Percentiles rank a stretch among this genome's conserved stretches.
phyloP scores from a whole-genome alignment of 441 rosid species.

The Mallotus japonicus region DNA sequence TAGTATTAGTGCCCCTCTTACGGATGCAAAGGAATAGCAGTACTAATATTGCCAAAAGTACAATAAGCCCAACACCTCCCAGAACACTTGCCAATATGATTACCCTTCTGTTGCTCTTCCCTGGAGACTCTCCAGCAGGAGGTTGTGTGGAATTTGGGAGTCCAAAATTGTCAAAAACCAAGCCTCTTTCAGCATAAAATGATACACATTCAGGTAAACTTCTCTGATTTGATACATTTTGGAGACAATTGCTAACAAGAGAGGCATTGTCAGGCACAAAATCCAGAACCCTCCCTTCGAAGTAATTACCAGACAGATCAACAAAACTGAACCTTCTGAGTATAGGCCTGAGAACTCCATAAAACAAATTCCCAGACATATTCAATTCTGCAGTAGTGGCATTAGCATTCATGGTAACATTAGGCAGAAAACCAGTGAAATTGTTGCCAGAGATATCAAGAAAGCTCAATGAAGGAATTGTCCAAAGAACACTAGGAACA shows the following conservation, averaged over 20 bases:
- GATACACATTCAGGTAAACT: conserved; percentile 47
- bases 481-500: conserved; percentile 54
- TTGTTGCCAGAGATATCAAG: conserved; percentile 78
- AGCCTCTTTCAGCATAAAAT: conserved; percentile 58
- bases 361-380: conserved; percentile 69
- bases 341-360: conserved; percentile 54
- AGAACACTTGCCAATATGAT: conserved; percentile 62
- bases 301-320: conserved; percentile 76
- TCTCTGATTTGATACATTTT: conserved; percentile 55
- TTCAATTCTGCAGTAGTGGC: conserved; percentile 41
- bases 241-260: conserved; percentile 72
- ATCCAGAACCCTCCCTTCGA: conserved; percentile 70
- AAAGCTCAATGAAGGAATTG: conserved; percentile 48
- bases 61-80: conserved; percentile 61
- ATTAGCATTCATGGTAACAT: conserved; percentile 35
- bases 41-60: conserved; percentile 36
- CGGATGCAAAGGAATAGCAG: conserved; percentile 41
- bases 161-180: conserved; percentile 77
- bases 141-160: conserved; percentile 49
- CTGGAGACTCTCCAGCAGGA: conserved; percentile 32
- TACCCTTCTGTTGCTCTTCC: conserved; percentile 41
- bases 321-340: conserved; percentile 43
- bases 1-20: conserved; percentile 29
- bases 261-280: conserved; percentile 44
- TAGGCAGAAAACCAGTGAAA: conserved; percentile 67